Conservation (phyloP, 2,329 filamentous ascomycete species). For the Fusarium humuli region DNA sequence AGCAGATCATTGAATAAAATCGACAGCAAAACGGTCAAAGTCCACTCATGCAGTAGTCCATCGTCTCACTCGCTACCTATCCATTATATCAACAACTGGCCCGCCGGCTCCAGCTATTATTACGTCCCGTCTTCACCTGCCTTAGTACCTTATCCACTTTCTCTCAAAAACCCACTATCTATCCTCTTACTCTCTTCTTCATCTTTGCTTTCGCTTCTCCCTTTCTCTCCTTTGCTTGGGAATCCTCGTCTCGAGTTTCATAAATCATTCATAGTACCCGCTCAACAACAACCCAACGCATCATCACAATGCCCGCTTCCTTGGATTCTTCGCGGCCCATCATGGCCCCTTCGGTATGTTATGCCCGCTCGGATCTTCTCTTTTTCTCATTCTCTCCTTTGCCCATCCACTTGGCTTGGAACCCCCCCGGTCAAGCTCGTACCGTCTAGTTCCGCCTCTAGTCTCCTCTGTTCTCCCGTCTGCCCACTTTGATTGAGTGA, state of each 20-base stretch:
- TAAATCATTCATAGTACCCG: conserved; percentile 21
- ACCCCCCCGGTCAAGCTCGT: conserved; percentile 22
- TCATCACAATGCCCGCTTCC: conserved; percentile 64
- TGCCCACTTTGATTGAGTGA: conserved; percentile 33
- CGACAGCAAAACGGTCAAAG: conserved; percentile 18
- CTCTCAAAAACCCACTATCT: conserved; percentile 15
- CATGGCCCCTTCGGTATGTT: conserved; percentile 71
- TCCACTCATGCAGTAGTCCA: background rate
- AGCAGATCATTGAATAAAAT: background rate
- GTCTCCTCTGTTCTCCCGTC: conserved; percentile 13
- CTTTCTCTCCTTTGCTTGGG: conserved; percentile 12
- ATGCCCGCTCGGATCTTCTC: conserved; percentile 34
- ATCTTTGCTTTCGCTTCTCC: conserved; percentile 5
- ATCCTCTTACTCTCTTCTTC: conserved; percentile 10
- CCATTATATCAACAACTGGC: conserved; percentile 7
- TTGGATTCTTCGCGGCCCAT: conserved; percentile 71
- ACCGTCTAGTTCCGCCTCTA: conserved; percentile 31
- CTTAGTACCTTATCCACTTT: conserved; percentile 17
- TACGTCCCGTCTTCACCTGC: conserved; percentile 5
- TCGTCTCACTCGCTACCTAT: conserved; percentile 5
- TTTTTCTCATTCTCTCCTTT: conserved; percentile 12
- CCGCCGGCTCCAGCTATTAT: background rate
- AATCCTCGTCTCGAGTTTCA: conserved; percentile 28
- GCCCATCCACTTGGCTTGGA: conserved; percentile 6
- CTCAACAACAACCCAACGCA: conserved; percentile 35